Evolutionary conservation across 176 grass and related monocot species (phyloP), one percentile per base, ranked within the genome.

Genomic region (Pontederia paniculata): DNA sequence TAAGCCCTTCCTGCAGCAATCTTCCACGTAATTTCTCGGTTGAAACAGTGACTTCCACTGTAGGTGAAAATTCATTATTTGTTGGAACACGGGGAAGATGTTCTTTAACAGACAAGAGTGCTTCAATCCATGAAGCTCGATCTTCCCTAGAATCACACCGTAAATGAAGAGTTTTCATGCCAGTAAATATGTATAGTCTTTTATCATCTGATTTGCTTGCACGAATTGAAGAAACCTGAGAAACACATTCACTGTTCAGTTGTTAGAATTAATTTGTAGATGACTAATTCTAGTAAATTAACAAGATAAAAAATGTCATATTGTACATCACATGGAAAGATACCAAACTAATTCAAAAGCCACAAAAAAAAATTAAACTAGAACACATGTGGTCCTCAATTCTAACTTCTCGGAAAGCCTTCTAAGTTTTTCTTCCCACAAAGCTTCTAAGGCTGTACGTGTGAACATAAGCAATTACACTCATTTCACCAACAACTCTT

Each of bases 181-280:
- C 76, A 59, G 88, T 87, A 74, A 94, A 94, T 74, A 94, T 80
- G 74, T 94, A 94, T 65, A 94, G 87, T 51, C 83, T 79, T 69
- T 73, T 82, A 59, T 86, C 75, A 43, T 94, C 83, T 0, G 76
- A 94, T 56, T 88, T 87, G 12, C 88, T 94, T 58, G 80, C 86
- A 54, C 78, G 74, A 80, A 94, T 83, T 71, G 76, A 80, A 50
- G 78, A 82, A 51, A 94, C 80, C 88, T 94, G 73, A 31, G 68
- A 63, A 57, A 13, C 21, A 46, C 61, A 20, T 18, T 7, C 37
- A 43, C 1, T 9, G 21, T 17, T 21, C 21, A 10, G 57, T 81
- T 75, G 68, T 37, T 37, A 37, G 28, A 37, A 37, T 37, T 37
- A 37, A 37, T 6, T 37, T 37, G 7, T 37, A 37, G 28, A 37